phyloP scores from a whole-genome alignment of 768 basidiomycete species.

The Lactarius quietus region DNA sequence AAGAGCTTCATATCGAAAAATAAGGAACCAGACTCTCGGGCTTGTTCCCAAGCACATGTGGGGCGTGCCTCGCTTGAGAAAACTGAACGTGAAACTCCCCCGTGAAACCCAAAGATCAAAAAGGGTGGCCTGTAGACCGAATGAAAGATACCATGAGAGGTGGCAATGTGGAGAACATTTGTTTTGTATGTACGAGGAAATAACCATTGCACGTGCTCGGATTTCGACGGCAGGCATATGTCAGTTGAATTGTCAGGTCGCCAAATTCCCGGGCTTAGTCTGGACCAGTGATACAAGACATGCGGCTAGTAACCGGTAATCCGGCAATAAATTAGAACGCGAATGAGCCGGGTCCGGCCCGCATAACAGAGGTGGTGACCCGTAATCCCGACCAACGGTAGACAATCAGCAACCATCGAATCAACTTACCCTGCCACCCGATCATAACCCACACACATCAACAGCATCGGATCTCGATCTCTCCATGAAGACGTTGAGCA shows the following conservation, averaged over 20 bases:
- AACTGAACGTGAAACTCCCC: background rate
- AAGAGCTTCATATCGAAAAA: background rate
- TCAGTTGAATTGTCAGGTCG: no score
- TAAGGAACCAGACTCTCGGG: background rate
- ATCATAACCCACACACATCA: background rate
- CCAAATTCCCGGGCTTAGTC: background rate
- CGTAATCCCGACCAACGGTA: no score
- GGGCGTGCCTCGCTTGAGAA: background rate
- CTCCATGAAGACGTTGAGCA: background rate
- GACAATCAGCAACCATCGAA: no score
- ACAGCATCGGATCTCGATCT: background rate
- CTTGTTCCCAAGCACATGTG: no score
- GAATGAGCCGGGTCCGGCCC: background rate
- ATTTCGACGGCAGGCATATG: no score
- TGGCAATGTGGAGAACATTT: background rate
- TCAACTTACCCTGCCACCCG: background rate
- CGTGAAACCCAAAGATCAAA: background rate
- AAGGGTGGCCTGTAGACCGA: no score
- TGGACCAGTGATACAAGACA: background rate
- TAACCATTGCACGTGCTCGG: no score
- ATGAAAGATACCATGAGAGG: background rate
- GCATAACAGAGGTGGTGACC: no score
- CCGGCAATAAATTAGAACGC: background rate
- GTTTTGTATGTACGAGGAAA: no score
- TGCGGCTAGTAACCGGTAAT: background rate